Percentiles rank a stretch among this genome's conserved stretches.
Conservation (phyloP, 2,329 filamentous ascomycete species). For the Colletotrichum sp. region DNA sequence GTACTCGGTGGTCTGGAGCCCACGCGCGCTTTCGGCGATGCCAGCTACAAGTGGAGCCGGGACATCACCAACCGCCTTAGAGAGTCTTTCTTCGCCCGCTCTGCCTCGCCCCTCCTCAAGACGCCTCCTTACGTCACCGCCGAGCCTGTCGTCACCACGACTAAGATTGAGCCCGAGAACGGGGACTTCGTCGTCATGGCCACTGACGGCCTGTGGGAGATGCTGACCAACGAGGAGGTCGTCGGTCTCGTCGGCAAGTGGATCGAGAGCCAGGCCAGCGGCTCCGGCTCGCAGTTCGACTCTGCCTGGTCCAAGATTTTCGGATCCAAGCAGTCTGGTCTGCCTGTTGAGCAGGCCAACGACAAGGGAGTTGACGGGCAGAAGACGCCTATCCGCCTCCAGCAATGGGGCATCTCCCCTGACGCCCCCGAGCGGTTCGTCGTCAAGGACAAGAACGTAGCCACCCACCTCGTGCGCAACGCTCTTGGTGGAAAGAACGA, state of each 20-base stretch:
- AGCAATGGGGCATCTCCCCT: constrained; percentile 86
- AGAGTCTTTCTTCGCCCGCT: constrained; percentile 85
- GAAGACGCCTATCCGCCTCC: constrained; percentile 83
- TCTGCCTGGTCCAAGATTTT: constrained; percentile 71
- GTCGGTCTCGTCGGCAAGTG: constrained; percentile 96
- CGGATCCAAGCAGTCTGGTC: constrained; percentile 52
- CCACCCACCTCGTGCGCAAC: constrained; percentile 94
- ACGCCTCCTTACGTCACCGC: constrained; percentile 97
- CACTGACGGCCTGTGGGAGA: constrained; percentile 97
- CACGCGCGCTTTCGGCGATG: constrained; percentile 93
- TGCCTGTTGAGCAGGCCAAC: constrained; percentile 77
- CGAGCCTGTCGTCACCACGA: constrained; percentile 93
- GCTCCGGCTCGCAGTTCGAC: constrained; percentile 68
- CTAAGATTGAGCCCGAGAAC: constrained; percentile 84
- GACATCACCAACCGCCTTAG: constrained; percentile 86
- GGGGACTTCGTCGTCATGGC: constrained; percentile 97
- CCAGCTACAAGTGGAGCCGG: constrained; percentile 93
- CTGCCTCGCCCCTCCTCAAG: constrained; percentile 76
- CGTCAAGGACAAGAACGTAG: constrained; percentile 93
- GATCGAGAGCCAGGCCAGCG: constrained; percentile 77
- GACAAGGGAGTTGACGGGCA: constrained; percentile 67
- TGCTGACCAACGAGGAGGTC: constrained; percentile 98
- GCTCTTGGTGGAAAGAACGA: constrained; percentile 91
- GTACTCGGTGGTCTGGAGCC: constrained; percentile 93
- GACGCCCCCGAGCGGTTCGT: constrained; percentile 83